A percentile compares a stretch with the other conserved stretches of the same genome.
These are phyloP conservation scores for Aspergillus ochraceus DNA, from an alignment of 2,329 filamentous ascomycete genomes.

Conservation along the genomic window DNA sequence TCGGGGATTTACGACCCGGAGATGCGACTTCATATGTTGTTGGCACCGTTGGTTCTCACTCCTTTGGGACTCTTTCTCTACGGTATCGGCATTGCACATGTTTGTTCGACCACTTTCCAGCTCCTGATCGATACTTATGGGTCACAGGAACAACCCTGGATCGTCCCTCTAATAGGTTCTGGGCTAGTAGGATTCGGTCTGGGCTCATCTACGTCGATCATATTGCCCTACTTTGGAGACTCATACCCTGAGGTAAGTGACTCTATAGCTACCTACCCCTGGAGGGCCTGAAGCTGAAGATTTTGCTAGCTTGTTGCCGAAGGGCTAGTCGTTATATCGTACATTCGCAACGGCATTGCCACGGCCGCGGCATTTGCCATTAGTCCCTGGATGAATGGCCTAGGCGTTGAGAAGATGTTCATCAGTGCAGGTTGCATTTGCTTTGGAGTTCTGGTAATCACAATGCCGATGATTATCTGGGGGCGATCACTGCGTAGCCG, in stretches of 20 bases:
- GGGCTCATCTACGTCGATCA: conserved; percentile 2
- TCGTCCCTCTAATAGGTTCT: conserved; percentile 8
- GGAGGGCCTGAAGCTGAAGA: not conserved
- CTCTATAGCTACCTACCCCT: not conserved
- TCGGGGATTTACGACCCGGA: conserved; percentile 48
- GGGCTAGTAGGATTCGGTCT: conserved; percentile 8
- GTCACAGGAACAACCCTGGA: conserved; percentile 6
- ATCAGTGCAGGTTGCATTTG: conserved; percentile 2
- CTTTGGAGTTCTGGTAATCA: not conserved
- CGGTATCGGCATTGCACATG: conserved; percentile 4
- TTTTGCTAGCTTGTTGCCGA: conserved; percentile 1
- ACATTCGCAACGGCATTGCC: conserved; percentile 6
- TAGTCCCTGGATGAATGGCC: conserved; percentile 5
- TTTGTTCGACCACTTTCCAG: not conserved
- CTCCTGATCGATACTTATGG: too few species aligned
- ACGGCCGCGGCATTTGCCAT: conserved; percentile 3
- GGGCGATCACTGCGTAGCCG: not conserved
- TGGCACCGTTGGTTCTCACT: conserved; percentile 25
- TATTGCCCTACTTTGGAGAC: conserved; percentile 9
- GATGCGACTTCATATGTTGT: conserved; percentile 38
- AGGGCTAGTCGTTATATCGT: conserved; percentile 1
- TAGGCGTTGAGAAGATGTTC: conserved; percentile 9
- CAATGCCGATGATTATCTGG: conserved; percentile 9
- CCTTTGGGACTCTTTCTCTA: conserved; percentile 26
- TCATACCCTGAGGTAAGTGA: conserved; percentile 8